A percentile compares a stretch with the other conserved stretches of the same genome.
phyloP scores from a whole-genome alignment of 2,329 filamentous ascomycete genomes.

The Aspergillus pseudonomiae region DNA sequence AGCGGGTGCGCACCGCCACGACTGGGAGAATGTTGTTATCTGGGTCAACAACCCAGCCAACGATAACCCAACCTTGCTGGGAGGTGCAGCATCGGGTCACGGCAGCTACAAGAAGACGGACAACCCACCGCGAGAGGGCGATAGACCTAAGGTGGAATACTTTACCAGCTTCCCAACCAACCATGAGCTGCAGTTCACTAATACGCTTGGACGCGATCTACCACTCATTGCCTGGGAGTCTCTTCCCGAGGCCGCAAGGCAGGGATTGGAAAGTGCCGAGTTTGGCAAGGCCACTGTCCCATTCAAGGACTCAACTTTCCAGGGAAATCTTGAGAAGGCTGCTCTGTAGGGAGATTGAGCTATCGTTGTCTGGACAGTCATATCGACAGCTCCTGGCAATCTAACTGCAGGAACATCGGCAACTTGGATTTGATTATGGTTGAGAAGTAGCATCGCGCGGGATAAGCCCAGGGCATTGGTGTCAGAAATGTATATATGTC shows the following conservation, averaged over 20 bases:
- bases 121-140: neutral
- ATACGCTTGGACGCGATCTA: neutral
- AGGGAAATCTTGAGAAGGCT: conserved; percentile 1
- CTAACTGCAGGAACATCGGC: accelerated
- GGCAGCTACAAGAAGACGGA: conserved; percentile 10
- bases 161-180: conserved; percentile 11
- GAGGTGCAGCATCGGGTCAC: conserved; percentile 4
- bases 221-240: conserved; percentile 7
- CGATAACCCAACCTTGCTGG: conserved; percentile 3
- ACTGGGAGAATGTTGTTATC: conserved; percentile 13
- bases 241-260: neutral
- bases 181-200: conserved; percentile 10
- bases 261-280: neutral
- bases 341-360: neutral
- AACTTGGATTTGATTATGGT: neutral
- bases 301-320: conserved; percentile 2
- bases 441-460: neutral
- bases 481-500: too few species aligned
- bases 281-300: conserved; percentile 9
- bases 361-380: neutral
- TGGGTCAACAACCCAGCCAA: conserved; percentile 7
- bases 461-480: neutral
- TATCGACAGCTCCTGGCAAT: neutral
- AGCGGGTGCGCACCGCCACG: conserved; percentile 8
- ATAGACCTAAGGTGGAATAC: conserved; percentile 8